Evolutionary conservation across 495 filamentous ascomycete species (phyloP), one percentile per base, ranked within the genome.

Genomic region (Daldinia loculata): DNA sequence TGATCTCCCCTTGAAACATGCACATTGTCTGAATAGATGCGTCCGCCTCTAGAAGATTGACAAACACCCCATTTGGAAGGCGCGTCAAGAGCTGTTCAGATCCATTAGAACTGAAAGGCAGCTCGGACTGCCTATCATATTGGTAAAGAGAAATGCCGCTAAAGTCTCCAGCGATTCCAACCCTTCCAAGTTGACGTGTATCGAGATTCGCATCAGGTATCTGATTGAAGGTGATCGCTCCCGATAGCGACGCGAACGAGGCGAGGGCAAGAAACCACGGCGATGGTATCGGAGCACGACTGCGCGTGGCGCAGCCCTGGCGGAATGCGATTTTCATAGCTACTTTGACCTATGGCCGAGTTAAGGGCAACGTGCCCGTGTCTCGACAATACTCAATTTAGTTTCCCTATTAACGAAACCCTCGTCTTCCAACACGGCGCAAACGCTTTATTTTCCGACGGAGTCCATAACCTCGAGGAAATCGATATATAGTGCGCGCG

Each of bases 131-230:
- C 69, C 89, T 89, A 72, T 89, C 82, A 78, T 91, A 98, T 75
- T 91, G 83, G 83, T 94, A 98, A 17, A 98, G 84, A 32, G 96
- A 97, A 57, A 98, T 92, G 39, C 93, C 90, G 75, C 91, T 87
- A 77, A 98, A 99, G 80, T 98, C 90, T 66, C 95, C 95, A 11
- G 89, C 93, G 60, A 99, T 84, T 41, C 92, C 93, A 59, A 98
- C 89, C 67, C 90, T 89, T 61, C 96, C 95, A 55, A 98, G 84
- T 61, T 89, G 78, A n/a, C 84, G 84, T 45, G 98, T 86, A 76
- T 97, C 91, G 79, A 99, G 85, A 66, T 94, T 89, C 55, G 94
- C 88, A 41, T 90, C 81, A 2, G 93, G 89, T 38, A 92, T 85
- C 1, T 92, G 80, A 43, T 85, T 88, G 78, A 95, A 93, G 32